Base-by-base conservation (phyloP, 371 early-diverging fungal species). In the Syncephalastrum racemosum region DNA sequence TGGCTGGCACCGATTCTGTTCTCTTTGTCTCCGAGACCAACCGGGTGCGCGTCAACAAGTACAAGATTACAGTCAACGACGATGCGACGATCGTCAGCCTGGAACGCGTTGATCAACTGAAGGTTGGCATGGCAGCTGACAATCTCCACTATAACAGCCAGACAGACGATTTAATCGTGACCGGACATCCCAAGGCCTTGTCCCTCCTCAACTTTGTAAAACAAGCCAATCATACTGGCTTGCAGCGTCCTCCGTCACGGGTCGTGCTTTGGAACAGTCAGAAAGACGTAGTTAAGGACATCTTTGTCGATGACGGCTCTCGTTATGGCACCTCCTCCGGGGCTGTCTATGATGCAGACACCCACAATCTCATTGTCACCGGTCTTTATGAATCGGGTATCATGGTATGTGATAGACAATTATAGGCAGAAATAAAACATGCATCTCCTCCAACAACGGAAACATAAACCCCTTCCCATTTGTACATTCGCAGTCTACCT, bases 11-110 rank as follows among this genome's bases (percentile, higher is more conserved):
- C 20, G 69, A 60, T 5, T 41, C 63, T 27, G n/a, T 53, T 1
- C 45, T 77, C 20, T 77, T 69, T 53, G 62, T 70, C 8, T 39
- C 70, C 4, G 78, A 77, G 41, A 67, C 70, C 0, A 40, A 64
- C 46, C 45, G 36, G 16, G 36, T 60, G 8, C 43, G 50, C 5
- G 62, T 69, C 1, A 52, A 56, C 4, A 53, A 67, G 45, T 72
- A 70, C 46, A 59, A 58, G 12, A 64, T 75, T 7, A n/a, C 23
- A 1, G 36, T 41, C 14, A 31, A 45, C 1, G 46, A 56, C 3
- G 18, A 15, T 12, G 19, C 44, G 12, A 53, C 56, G 2, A 25
- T 22, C 18, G 39, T 67, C 13, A 22, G 14, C 4, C 44, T 75
- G 20, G 52, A 64, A 15, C 56, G 48, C 52, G 55, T 59, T 16